These are phyloP conservation scores for Debaryomyces sp. DNA, from an alignment of 1,139 yeast genomes.

Conservation along the genomic window DNA sequence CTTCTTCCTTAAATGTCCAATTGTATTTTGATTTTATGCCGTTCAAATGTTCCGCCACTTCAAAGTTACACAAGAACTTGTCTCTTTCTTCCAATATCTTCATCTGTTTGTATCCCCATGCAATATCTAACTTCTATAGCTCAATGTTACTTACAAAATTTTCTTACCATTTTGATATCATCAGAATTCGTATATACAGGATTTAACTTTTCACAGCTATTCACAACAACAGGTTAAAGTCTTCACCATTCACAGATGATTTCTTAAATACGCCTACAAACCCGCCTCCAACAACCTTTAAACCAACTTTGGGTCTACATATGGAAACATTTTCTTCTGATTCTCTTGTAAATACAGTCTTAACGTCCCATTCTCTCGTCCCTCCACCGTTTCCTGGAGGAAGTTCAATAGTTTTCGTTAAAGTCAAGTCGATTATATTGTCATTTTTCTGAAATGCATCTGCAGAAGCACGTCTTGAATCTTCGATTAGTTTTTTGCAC, in stretches of 20 bases:
- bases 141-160: background rate
- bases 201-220: background rate
- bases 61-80: conserved; percentile 69
- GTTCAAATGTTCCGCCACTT: conserved; percentile 63
- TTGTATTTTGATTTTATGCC: conserved; percentile 50
- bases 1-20: conserved; percentile 49
- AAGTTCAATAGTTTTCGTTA: conserved; percentile 1
- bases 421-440: background rate
- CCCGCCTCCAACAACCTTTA: background rate
- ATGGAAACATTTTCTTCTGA: conserved; percentile 1
- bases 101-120: conserved; percentile 23
- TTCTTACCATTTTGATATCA: conserved; percentile 1
- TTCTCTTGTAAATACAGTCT: conserved; percentile 1
- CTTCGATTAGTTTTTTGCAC: conserved; percentile 3
- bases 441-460: background rate
- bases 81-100: conserved; percentile 54
- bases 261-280: conserved; percentile 4
- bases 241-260: conserved; percentile 4
- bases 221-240: background rate
- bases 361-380: conserved; percentile 6
- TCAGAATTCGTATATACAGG: conserved; percentile 3
- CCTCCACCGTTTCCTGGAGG: conserved; percentile 6
- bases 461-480: background rate
- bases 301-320: conserved; percentile 4
- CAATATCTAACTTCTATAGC: background rate